Percentiles rank a stretch among this genome's conserved stretches.
These are phyloP conservation scores for Cutaneotrichosporon curvatum DNA, from an alignment of 1,284 basidiomycete genomes.

Conservation along the genomic window DNA sequence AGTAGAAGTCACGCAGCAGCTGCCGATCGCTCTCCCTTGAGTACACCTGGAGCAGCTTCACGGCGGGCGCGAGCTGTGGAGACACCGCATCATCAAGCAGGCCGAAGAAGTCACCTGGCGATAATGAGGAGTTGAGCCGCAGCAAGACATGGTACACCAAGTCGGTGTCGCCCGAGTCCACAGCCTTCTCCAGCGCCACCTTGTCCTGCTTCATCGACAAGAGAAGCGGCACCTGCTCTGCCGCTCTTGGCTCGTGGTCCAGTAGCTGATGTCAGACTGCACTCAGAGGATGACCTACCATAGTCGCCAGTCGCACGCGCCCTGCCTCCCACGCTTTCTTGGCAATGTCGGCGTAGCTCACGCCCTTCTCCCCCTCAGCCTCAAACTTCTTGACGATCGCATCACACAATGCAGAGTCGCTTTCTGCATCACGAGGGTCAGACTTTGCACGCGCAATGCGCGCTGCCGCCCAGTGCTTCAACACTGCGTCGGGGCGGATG, in stretches of 20 bases:
- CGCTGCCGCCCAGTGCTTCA: constrained; percentile 92
- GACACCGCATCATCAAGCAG: constrained; percentile 80
- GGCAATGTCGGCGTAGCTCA: constrained; percentile 93
- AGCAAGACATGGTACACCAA: constrained; percentile 87
- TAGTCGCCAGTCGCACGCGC: constrained; percentile 74
- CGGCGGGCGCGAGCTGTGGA: constrained; percentile 61
- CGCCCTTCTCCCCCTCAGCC: constrained; percentile 51
- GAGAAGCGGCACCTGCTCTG: constrained; percentile 87
- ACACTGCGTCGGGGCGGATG: constrained; percentile 74
- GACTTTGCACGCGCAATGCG: constrained; percentile 72
- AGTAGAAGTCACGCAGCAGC: constrained; percentile 92
- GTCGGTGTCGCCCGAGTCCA: constrained; percentile 92
- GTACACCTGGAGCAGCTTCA: constrained; percentile 76
- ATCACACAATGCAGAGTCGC: constrained; percentile 70
- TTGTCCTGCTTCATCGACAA: constrained; percentile 91
- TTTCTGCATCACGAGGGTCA: constrained; percentile 48
- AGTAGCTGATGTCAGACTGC: constrained; percentile 65
- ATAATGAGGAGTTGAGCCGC: constrained; percentile 70
- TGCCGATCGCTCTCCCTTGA: constrained; percentile 82
- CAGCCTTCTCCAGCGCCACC: constrained; percentile 79
- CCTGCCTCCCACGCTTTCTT: constrained; percentile 90
- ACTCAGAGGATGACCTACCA: constrained; percentile 49
- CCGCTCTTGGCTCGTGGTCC: constrained; percentile 80
- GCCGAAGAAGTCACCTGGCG: constrained; percentile 88
- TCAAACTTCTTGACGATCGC: constrained; percentile 82